phyloP scores from a whole-genome alignment of 306 rosid genomes.

The Fragaria vesca region DNA sequence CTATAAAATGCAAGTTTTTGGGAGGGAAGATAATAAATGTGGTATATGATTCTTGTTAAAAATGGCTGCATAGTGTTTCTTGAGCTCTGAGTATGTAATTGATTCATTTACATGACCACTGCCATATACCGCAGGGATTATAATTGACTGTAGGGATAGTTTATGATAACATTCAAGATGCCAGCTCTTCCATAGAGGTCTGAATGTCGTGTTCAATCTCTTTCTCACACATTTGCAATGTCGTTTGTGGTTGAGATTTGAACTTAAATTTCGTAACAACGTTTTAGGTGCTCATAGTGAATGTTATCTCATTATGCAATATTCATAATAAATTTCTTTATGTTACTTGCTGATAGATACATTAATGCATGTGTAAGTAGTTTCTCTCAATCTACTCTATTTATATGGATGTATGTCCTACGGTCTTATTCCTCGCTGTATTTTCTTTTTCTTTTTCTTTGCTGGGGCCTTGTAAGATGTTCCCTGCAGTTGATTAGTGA shows the following conservation, averaged over 20 bases:
- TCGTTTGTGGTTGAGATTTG: conserved; percentile 13
- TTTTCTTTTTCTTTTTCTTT: neutral
- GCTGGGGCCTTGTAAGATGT: neutral
- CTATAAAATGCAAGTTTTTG: too few relatives aligned
- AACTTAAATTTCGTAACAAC: neutral
- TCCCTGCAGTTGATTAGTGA: neutral
- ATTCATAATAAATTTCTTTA: neutral
- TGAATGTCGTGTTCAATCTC: neutral
- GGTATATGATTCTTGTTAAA: neutral
- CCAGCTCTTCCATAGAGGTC: neutral
- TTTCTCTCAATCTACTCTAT: neutral
- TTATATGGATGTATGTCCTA: neutral
- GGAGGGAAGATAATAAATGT: too few relatives aligned
- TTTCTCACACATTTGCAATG: neutral
- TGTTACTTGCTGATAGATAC: neutral
- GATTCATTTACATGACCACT: neutral
- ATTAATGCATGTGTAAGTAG: neutral
- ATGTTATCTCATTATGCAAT: neutral
- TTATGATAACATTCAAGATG: neutral
- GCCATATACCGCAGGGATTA: neutral
- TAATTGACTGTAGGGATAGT: neutral
- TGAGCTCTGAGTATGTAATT: neutral
- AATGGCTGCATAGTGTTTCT: neutral
- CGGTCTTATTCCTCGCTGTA: neutral
- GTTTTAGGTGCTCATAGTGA: neutral